phyloP scores from a whole-genome alignment of 495 filamentous ascomycete species.

The Sordaria brevicollis region DNA sequence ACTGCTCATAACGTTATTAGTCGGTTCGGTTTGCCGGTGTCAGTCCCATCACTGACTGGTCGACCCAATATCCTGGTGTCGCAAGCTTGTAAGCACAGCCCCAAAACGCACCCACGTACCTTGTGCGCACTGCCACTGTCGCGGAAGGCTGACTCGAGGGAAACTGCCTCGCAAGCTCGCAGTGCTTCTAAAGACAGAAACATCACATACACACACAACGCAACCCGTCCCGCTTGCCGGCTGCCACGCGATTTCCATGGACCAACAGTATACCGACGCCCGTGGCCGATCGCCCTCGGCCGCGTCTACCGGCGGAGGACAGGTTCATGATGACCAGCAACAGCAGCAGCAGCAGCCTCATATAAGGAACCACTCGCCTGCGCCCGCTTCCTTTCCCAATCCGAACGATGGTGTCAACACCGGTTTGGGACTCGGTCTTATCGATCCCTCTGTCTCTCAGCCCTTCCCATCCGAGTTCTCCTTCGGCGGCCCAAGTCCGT shows the following conservation, averaged over 20 bases:
- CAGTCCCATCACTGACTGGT: neutral
- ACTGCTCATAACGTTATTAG: neutral
- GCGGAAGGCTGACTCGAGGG: slow-evolving; percentile 24
- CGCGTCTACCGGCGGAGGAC: slow-evolving; percentile 19
- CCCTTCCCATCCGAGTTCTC: slow-evolving; percentile 27
- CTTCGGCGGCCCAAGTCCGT: slow-evolving; percentile 15
- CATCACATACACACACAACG: slow-evolving; percentile 13
- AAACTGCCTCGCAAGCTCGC: slow-evolving; percentile 21
- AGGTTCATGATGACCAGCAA: slow-evolving; percentile 9
- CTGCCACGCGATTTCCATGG: slow-evolving; percentile 25
- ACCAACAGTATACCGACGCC: slow-evolving; percentile 34
- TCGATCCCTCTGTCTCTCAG: slow-evolving; percentile 26
- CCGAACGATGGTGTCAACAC: slow-evolving; percentile 28
- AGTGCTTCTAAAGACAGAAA: slow-evolving; percentile 29
- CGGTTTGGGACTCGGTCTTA: slow-evolving; percentile 36
- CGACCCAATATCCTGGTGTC: neutral
- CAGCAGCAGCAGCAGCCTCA: slow-evolving; percentile 26
- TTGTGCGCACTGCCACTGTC: slow-evolving; percentile 22
- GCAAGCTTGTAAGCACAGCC: slow-evolving; percentile 26
- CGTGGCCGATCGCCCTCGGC: slow-evolving; percentile 39
- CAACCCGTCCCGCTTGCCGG: neutral
- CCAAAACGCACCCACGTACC: slow-evolving; percentile 4
- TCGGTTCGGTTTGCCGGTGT: neutral
- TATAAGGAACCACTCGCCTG: slow-evolving; percentile 44
- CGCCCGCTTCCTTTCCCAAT: slow-evolving; percentile 35